Percentiles rank a stretch among this genome's conserved stretches.
phyloP scores from a whole-genome alignment of 805 yeast genomes.

The baker's yeast (Saccharomyces cerevisiae) region DNA sequence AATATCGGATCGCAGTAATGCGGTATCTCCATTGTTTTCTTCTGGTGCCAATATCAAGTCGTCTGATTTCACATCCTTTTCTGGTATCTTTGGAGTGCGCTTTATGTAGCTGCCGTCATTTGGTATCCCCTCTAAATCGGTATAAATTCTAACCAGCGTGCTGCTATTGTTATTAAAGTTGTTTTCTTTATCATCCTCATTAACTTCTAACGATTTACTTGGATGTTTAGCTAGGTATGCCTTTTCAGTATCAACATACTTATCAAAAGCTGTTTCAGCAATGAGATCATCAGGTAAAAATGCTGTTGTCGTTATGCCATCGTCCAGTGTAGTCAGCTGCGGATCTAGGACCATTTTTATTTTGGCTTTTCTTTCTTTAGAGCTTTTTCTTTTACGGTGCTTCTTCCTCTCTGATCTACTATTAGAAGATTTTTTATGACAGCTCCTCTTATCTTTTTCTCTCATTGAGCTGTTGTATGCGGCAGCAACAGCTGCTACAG shows the following conservation, averaged over 20 bases:
- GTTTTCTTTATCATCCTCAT: background rate
- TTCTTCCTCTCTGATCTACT: background rate
- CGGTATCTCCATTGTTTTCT: slow-evolving; percentile 32
- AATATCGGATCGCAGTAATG: slow-evolving; percentile 37
- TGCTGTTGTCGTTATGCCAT: background rate
- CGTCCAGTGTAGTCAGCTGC: background rate
- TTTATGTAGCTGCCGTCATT: background rate
- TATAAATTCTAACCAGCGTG: background rate
- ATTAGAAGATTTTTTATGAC: slow-evolving; percentile 3
- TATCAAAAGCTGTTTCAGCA: background rate
- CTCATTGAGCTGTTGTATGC: slow-evolving; percentile 23
- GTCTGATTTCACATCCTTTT: background rate
- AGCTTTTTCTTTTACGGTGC: background rate
- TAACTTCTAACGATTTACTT: background rate
- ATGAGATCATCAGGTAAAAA: background rate
- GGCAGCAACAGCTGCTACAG: slow-evolving; percentile 29
- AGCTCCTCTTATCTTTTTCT: slow-evolving; percentile 8
- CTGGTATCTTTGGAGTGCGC: background rate
- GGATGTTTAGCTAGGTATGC: background rate
- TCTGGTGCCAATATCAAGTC: background rate
- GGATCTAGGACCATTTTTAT: background rate
- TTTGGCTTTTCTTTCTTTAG: background rate
- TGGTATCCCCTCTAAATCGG: background rate
- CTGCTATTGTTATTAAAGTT: background rate
- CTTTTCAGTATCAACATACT: background rate